Conservation (phyloP, 2,329 filamentous ascomycete genomes). For the Penicillium sclerotigenum region DNA sequence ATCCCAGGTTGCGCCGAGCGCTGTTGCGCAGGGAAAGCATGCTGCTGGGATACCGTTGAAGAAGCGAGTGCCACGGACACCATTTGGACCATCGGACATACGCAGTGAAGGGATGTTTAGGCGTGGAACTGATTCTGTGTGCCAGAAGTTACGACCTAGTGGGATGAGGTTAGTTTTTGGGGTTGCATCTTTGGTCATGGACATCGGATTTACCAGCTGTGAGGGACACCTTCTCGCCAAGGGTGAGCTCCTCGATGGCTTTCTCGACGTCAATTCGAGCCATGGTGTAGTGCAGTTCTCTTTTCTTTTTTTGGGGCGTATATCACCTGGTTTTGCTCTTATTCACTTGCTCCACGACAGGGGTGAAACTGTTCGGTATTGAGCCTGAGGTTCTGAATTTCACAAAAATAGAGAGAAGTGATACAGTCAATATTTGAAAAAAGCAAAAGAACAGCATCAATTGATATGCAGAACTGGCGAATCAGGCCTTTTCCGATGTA, state of each 20-base stretch:
- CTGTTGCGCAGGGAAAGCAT: conserved; percentile 75
- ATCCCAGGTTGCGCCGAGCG: conserved; percentile 77
- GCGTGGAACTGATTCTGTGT: conserved; percentile 61
- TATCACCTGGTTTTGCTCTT: neutral
- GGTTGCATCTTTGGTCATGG: conserved; percentile 7
- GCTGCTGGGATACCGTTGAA: conserved; percentile 68
- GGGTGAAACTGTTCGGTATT: neutral
- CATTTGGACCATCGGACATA: conserved; percentile 68
- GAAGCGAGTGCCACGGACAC: conserved; percentile 65
- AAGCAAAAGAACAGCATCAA: neutral
- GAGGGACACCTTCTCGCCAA: conserved; percentile 57
- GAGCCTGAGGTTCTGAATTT: neutral
- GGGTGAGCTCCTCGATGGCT: conserved; percentile 52
- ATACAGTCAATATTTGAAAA: neutral
- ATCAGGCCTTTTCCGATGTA: neutral
- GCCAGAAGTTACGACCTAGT: conserved; percentile 60
- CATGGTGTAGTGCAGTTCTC: conserved; percentile 23
- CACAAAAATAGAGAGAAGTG: neutral
- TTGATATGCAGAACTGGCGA: neutral
- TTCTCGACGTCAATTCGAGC: conserved; percentile 42
- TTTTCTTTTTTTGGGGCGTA: neutral
- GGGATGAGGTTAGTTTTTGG: neutral
- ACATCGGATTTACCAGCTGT: conserved; percentile 31
- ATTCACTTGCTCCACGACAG: neutral
- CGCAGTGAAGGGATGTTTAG: conserved; percentile 65